Percentiles rank a stretch among this genome's conserved stretches.
Evolutionary conservation across 2,329 filamentous ascomycete genomes (phyloP).

Genomic region (Nothopassalora personata): DNA sequence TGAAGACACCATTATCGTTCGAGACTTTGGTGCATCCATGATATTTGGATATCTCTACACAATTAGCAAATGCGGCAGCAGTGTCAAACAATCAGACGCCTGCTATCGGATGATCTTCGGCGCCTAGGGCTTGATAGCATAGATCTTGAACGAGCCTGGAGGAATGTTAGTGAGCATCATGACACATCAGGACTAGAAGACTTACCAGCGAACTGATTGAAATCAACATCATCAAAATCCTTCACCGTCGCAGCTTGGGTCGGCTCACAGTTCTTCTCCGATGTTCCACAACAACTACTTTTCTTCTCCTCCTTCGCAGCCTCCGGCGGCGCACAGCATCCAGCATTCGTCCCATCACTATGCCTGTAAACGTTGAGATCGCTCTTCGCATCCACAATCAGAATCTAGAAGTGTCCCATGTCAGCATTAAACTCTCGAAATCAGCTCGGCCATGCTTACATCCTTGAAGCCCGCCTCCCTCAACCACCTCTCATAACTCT

Average conservation of each 20-base stretch:
- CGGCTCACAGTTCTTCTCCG: background rate
- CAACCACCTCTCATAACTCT: conserved; percentile 6
- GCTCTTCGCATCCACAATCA: conserved; percentile 11
- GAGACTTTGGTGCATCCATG: too few relatives aligned
- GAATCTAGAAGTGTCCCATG: background rate
- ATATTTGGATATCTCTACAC: too few relatives aligned
- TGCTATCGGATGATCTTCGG: too few relatives aligned
- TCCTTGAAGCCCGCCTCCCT: conserved; percentile 6
- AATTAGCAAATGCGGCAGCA: too few relatives aligned
- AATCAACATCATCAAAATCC: conserved; percentile 4
- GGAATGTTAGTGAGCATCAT: background rate
- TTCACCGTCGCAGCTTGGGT: background rate
- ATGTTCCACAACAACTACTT: background rate
- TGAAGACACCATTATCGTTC: too few relatives aligned
- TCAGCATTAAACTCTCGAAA: too few relatives aligned
- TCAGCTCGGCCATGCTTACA: background rate
- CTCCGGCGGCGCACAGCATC: conserved; percentile 6
- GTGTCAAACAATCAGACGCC: too few relatives aligned
- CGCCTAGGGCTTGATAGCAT: conserved; percentile 4
- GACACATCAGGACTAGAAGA: background rate
- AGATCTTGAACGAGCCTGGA: conserved; percentile 7
- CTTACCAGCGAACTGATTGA: conserved; percentile 11
- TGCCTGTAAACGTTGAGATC: conserved; percentile 9
- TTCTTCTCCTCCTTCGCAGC: conserved; percentile 1
- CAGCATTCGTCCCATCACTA: conserved; percentile 3